Evolutionary conservation across 2,329 filamentous ascomycete genomes (phyloP).

Genomic region (Pyrenophora seminiperda): DNA sequence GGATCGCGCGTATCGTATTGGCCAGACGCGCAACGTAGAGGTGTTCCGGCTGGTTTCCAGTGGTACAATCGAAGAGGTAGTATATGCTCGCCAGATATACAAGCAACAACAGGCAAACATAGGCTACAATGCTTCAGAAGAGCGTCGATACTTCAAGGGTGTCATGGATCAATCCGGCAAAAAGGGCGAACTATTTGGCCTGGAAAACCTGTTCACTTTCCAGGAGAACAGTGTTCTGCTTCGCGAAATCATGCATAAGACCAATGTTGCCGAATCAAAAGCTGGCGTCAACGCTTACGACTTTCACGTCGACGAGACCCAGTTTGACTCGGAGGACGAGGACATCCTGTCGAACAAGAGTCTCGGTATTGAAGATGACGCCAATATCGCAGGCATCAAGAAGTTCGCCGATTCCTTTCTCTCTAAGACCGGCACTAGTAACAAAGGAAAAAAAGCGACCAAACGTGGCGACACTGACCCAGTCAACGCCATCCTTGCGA

Average conservation of each 20-base stretch:
- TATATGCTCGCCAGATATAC: constrained; percentile 96
- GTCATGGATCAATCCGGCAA: constrained; percentile 82
- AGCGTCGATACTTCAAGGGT: constrained; percentile 93
- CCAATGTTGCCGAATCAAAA: constrained; percentile 91
- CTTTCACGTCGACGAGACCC: constrained; percentile 59
- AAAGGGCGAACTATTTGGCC: constrained; percentile 92
- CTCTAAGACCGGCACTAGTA: constrained; percentile 8
- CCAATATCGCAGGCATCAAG: constrained; percentile 64
- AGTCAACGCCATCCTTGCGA: constrained; percentile 84
- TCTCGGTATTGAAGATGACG: constrained; percentile 37
- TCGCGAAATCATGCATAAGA: constrained; percentile 97
- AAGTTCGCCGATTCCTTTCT: constrained; percentile 48
- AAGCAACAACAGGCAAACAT: constrained; percentile 99
- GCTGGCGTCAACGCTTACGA: constrained; percentile 81
- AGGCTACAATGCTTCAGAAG: constrained; percentile 88
- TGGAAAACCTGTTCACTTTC: constrained; percentile 84
- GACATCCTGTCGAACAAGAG: constrained; percentile 35
- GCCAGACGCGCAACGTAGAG: constrained; percentile 89
- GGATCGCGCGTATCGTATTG: constrained; percentile 94
- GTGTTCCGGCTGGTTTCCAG: constrained; percentile 90
- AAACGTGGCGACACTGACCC: constrained; percentile 66
- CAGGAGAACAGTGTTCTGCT: constrained; percentile 79
- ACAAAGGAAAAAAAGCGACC: constrained; percentile 45
- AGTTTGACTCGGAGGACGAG: constrained; percentile 37
- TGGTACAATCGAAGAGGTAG: constrained; percentile 94